These are phyloP conservation scores for Seiridium cupressi DNA, from an alignment of 2,329 filamentous ascomycete genomes.

Conservation along the genomic window DNA sequence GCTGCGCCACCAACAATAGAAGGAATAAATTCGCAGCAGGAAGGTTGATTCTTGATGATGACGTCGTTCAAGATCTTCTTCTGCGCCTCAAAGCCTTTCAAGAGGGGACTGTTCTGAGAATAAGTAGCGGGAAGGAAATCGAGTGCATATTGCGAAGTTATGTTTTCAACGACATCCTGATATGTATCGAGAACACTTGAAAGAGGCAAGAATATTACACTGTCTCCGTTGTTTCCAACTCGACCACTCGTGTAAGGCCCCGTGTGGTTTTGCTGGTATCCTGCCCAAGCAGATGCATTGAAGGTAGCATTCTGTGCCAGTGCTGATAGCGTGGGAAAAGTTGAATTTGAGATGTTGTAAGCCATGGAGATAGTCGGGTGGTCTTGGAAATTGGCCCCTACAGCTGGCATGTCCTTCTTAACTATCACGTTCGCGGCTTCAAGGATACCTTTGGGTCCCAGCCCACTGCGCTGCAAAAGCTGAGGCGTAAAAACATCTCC, in stretches of 20 bases:
- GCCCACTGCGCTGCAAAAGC: slow-evolving; percentile 38
- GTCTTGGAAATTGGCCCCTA: slow-evolving; percentile 22
- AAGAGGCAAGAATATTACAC: neutral
- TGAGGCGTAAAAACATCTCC: slow-evolving; percentile 27
- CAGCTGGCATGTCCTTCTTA: slow-evolving; percentile 11
- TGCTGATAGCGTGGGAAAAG: slow-evolving; percentile 6
- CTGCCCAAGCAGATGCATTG: slow-evolving; percentile 18
- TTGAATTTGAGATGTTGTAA: slow-evolving; percentile 9
- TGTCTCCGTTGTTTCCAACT: neutral
- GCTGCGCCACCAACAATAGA: slow-evolving; percentile 8
- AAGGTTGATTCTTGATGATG: neutral
- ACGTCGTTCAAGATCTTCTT: slow-evolving; percentile 6
- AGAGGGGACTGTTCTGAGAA: slow-evolving; percentile 16
- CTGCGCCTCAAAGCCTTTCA: slow-evolving; percentile 13
- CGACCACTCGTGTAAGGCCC: slow-evolving; percentile 21
- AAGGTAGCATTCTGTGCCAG: slow-evolving; percentile 14
- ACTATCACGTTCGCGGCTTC: slow-evolving; percentile 5
- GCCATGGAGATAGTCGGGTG: slow-evolving; percentile 14
- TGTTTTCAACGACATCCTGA: slow-evolving; percentile 2
- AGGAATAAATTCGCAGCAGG: slow-evolving; percentile 2
- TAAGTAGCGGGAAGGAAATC: slow-evolving; percentile 17
- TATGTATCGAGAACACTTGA: slow-evolving; percentile 2
- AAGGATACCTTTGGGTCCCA: slow-evolving; percentile 16
- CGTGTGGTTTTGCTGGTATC: slow-evolving; percentile 18
- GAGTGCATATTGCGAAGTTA: slow-evolving; percentile 13